Evolutionary conservation across 805 yeast genomes (phyloP), one percentile per base, ranked within the genome.

Genomic region (Hanseniaspora hatyaiensis): DNA sequence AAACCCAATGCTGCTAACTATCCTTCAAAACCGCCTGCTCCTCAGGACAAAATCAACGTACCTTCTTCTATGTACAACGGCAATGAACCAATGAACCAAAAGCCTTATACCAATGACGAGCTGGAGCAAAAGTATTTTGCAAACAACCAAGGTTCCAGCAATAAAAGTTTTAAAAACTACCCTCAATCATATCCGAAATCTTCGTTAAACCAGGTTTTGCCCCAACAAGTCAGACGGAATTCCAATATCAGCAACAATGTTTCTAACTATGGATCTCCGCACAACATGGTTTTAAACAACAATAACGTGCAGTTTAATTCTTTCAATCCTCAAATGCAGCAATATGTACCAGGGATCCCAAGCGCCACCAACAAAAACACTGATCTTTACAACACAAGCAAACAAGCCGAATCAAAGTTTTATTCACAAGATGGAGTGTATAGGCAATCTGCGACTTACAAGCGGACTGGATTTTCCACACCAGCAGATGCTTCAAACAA

Each of bases 31-130:
- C n/a, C 30, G 8, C 6, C 40, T 13, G 16, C 52, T 49, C 31
- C 52, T 42, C 26, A 55, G 49, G 31, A 40, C 20, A n/a, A n/a
- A n/a, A 33, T 40, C 24, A 34, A 50, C 24, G 18, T 50, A 32
- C 32, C 50, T 13, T 4, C 51, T 31, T 26, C 50, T 28, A 12
- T 37, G 29, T 26, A 29, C 16, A 19, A 40, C 15, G 26, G 18
- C 11, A 15, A 15, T 36, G 39, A 22, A 40, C 42, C 13, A 22
- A 18, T 15, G 49, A 34, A 15, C 37, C 43, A 19, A 50, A 49
- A 20, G 47, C 43, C 39, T 6, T n/a, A n/a, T n/a, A n/a, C n/a
- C n/a, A n/a, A n/a, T n/a, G n/a, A n/a, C n/a, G n/a, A n/a, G n/a
- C n/a, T n/a, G n/a, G n/a, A n/a, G n/a, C n/a, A n/a, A n/a, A n/a